Conservation (phyloP, 2,329 filamentous ascomycete species). For the Tolypocladium tropicale region DNA sequence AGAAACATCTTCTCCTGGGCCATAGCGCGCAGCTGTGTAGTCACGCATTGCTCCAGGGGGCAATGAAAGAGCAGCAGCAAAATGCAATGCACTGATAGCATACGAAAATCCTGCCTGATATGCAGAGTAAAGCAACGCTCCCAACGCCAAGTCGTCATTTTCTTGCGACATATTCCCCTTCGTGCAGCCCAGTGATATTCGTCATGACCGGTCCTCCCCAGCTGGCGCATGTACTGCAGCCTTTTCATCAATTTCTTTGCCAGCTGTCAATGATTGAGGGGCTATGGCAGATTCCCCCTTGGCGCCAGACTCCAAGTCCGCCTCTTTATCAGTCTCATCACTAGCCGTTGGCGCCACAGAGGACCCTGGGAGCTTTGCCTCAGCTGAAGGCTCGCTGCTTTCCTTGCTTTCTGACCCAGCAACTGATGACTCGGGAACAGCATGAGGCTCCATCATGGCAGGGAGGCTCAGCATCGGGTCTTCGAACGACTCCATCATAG, state of each 20-base stretch:
- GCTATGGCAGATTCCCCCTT: not conserved
- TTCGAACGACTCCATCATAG: conserved; percentile 15
- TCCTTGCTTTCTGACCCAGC: not conserved
- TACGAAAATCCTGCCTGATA: not conserved
- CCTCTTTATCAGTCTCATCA: not conserved
- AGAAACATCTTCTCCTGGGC: not conserved
- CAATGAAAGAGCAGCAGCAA: not conserved
- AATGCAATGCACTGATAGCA: not conserved
- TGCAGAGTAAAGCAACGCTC: not conserved
- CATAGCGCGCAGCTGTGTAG: not conserved
- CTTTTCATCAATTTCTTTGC: not conserved
- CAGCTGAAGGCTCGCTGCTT: not conserved
- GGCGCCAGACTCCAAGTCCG: not conserved
- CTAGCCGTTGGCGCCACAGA: not conserved
- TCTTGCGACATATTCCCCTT: not conserved
- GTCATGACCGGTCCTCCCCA: not conserved
- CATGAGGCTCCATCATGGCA: not conserved
- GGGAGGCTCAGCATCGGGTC: conserved; percentile 1
- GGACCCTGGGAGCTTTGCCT: not conserved
- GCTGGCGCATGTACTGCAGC: too few species aligned
- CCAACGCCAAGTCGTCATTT: not conserved
- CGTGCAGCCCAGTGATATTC: not conserved
- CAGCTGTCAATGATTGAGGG: not conserved
- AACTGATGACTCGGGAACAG: not conserved
- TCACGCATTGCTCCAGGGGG: not conserved